Conservation (phyloP, 257 asterid species). For the Parsonsia alboflavescens region DNA sequence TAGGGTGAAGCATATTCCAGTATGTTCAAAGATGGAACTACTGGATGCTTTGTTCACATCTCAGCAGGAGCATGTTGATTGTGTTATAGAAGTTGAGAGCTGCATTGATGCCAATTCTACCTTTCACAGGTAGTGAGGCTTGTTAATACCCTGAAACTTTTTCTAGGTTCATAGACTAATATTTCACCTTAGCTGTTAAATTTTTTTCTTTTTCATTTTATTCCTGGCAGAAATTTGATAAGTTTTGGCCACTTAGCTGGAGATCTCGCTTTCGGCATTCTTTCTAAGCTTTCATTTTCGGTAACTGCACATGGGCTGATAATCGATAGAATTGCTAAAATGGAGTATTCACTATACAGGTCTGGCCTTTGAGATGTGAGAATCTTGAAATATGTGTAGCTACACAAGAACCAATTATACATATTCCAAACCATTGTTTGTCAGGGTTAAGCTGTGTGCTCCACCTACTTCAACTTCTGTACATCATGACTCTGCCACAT, state of each 20-base stretch:
- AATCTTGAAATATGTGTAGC: neutral
- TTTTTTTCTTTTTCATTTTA: conserved; percentile 19
- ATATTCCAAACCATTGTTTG: conserved; percentile 12
- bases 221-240: conserved; percentile 52
- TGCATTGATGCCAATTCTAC: conserved; percentile 64
- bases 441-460: conserved; percentile 76
- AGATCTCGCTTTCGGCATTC: conserved; percentile 50
- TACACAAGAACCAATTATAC: neutral
- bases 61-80: conserved; percentile 62
- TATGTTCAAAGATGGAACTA: conserved; percentile 55
- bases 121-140: conserved; percentile 60
- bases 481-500: conserved; percentile 27
- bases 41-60: conserved; percentile 62
- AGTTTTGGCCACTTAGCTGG: conserved; percentile 59
- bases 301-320: conserved; percentile 30
- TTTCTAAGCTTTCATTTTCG: conserved; percentile 44
- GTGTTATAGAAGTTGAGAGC: conserved; percentile 86
- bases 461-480: conserved; percentile 82
- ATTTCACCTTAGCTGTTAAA: conserved; percentile 22
- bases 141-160: conserved; percentile 8
- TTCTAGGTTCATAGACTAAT: conserved; percentile 8
- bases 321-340: conserved; percentile 44
- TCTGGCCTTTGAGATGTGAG: conserved; percentile 27
- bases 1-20: conserved; percentile 86
- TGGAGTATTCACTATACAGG: conserved; percentile 78